Percentiles rank a stretch among this genome's conserved stretches.
Conservation (phyloP, 75 land plant genomes). For the Pinus tabuliformis region DNA sequence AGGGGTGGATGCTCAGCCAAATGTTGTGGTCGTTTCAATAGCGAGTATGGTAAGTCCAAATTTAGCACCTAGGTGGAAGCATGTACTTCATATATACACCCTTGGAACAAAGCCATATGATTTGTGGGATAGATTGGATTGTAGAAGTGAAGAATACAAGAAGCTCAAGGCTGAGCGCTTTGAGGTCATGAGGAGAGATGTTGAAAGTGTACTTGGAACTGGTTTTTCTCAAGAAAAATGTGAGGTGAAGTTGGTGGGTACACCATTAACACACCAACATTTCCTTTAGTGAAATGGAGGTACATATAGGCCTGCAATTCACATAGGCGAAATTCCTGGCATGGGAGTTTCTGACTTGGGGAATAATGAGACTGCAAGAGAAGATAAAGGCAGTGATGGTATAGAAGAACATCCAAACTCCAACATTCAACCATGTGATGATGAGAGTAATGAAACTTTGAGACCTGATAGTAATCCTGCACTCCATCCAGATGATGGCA, state of each 20-base stretch:
- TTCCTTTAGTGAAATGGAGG: conserved; percentile 86
- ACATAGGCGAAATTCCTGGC: conserved; percentile 46
- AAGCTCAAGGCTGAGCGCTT: conserved; percentile 78
- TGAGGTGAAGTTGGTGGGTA: conserved; percentile 86
- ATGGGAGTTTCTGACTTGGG: no score
- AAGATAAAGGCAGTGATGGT: no score
- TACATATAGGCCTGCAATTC: conserved; percentile 89
- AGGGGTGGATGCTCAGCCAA: conserved; percentile 97
- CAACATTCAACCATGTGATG: no score
- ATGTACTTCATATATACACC: conserved; percentile 89
- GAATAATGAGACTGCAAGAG: no score
- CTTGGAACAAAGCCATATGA: conserved; percentile 92
- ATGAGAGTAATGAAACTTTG: no score
- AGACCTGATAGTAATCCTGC: no score
- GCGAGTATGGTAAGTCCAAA: conserved; percentile 81
- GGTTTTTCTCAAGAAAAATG: conserved; percentile 76
- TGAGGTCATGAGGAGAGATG: conserved; percentile 97
- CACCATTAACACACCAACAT: conserved; percentile 87
- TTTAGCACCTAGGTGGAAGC: conserved; percentile 94
- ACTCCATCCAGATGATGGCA: no score
- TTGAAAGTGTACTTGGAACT: conserved; percentile 77
- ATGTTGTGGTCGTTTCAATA: conserved; percentile 90
- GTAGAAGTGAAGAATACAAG: conserved; percentile 70
- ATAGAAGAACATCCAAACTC: no score
- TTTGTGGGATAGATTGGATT: conserved; percentile 88